phyloP scores from a whole-genome alignment of 352 stramenopile species.

The Phytophthora sansomeana region DNA sequence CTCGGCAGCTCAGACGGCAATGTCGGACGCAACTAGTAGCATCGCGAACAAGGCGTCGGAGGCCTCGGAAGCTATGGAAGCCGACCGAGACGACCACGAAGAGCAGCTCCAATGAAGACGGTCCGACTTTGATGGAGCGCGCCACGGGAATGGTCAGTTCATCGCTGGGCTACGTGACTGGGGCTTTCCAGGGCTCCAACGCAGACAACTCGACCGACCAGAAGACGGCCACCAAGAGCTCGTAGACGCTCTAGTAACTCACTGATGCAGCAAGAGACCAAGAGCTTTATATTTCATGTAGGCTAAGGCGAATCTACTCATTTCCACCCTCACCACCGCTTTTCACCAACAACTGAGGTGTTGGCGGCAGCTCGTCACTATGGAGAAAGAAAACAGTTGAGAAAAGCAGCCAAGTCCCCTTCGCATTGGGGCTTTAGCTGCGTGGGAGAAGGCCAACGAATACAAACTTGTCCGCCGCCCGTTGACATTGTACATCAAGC shows the following conservation, averaged over 20 bases:
- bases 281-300: not conserved
- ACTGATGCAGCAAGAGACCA: not conserved
- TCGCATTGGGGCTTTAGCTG: slow-evolving; percentile 6
- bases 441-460: slow-evolving; percentile 13
- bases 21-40: slow-evolving; percentile 8
- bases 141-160: slow-evolving; percentile 20
- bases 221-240: slow-evolving; percentile 3
- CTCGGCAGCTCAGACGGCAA: slow-evolving; percentile 6
- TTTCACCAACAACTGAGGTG: too few relatives aligned
- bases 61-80: not conserved
- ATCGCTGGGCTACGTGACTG: slow-evolving; percentile 25
- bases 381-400: slow-evolving; percentile 19
- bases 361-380: slow-evolving; percentile 1
- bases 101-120: slow-evolving; percentile 12
- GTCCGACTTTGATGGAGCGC: slow-evolving; percentile 39
- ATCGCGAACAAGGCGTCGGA: slow-evolving; percentile 33
- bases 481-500: slow-evolving; percentile 24
- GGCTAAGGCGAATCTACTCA: not conserved
- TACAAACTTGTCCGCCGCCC: slow-evolving; percentile 3
- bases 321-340: not conserved
- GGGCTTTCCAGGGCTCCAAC: slow-evolving; percentile 8
- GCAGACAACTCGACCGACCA: not conserved
- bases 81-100: slow-evolving; percentile 8
- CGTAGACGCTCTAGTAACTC: not conserved
- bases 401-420: slow-evolving; percentile 16